Evolutionary conservation across 208 protist genomes (phyloP), one percentile per base, ranked within the genome.

Genomic region (Leishmania tarentolae): DNA sequence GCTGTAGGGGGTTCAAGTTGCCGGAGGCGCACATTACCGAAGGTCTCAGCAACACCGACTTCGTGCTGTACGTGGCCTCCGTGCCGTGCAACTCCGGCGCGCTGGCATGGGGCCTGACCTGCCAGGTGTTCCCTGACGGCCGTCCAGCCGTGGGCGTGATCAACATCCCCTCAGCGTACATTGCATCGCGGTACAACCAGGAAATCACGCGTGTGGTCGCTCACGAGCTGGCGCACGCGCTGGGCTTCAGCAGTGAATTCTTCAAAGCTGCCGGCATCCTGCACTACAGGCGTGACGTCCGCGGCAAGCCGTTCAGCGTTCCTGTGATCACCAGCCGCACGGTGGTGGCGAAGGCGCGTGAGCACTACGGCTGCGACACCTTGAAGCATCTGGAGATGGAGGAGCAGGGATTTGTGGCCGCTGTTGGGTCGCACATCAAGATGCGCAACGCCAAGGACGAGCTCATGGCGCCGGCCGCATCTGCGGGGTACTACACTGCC

Each of bases 211-310:
- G 87, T 68, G 68, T 78, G 9, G 75, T 92, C 8, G 78, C 89
- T 0, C 96, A 98, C 76, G 95, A 97, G 85, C 79, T 97, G 0
- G 79, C 93, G 3, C 96, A 98, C 87, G 91, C 93, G 24, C 80
- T 98, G 31, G 96, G 96, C 15, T 98, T 96, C 75, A 68, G 28
- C 52, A 47, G 19, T 17, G 61, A 1, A 2, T 74, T 76, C 50
- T 94, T 89, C 68, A 28, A 63, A 6, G 73, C 8, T 8, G 5
- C 31, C 19, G 37, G 40, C 28, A 83, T 91, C 37, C 5, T 79
- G 15, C 6, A 0, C 15, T 72, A n/a, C 52, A 74, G 83, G 63
- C 44, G 71, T 1, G 80, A 74, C 9, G 35, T 91, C 42, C 86
- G 91, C 46, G 82, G 86, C 35, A 94, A 90, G 84, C 31, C 56